Evolutionary conservation across 2,329 filamentous ascomycete species (phyloP).

Genomic region (Teratosphaeria nubilosa): DNA sequence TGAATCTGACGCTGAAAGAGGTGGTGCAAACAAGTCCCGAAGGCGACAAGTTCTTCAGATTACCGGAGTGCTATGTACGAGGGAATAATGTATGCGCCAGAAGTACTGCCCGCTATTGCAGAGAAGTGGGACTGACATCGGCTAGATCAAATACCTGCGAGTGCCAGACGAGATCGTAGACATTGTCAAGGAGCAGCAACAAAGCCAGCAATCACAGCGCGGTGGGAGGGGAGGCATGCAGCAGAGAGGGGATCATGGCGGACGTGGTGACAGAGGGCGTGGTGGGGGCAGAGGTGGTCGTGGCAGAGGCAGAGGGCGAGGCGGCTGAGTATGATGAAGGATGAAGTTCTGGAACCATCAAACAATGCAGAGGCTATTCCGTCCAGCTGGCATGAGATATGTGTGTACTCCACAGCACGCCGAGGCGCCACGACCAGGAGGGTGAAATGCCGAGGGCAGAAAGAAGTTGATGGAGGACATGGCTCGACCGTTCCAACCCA

Average conservation of each 20-base stretch:
- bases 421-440: background rate
- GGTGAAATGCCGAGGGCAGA: background rate
- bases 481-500: too few species aligned
- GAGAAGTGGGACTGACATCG: background rate
- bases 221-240: slow-evolving; percentile 54
- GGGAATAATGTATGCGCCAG: slow-evolving; percentile 76
- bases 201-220: slow-evolving; percentile 44
- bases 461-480: too few species aligned
- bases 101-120: background rate
- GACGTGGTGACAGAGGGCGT: slow-evolving; percentile 36
- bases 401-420: background rate
- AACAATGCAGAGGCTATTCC: background rate
- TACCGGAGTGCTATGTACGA: slow-evolving; percentile 91
- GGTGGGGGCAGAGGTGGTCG: slow-evolving; percentile 18
- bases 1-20: slow-evolving; percentile 96
- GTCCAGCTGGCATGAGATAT: background rate
- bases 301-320: slow-evolving; percentile 18
- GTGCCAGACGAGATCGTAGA: slow-evolving; percentile 97
- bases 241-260: slow-evolving; percentile 31
- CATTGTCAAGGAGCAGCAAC: slow-evolving; percentile 83
- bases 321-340: slow-evolving; percentile 7
- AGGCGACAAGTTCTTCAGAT: slow-evolving; percentile 82
- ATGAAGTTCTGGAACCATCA: background rate
- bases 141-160: slow-evolving; percentile 91
- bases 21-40: slow-evolving; percentile 94